Evolutionary conservation across 1,284 basidiomycete species (phyloP), one percentile per base, ranked within the genome.

Genomic region (Omphalotus olearius): DNA sequence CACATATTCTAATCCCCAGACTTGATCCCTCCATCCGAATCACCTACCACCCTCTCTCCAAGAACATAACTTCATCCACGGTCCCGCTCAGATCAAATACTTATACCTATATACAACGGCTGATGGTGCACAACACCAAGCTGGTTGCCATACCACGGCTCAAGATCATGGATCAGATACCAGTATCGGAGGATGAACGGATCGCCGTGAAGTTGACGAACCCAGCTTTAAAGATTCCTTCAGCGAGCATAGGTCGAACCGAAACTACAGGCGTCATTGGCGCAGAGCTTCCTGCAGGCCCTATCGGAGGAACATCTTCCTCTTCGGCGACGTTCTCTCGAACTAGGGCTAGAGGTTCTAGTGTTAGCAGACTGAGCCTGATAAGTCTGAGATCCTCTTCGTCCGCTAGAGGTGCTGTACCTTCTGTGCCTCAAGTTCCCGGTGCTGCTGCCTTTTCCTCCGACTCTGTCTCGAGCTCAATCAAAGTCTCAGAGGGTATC

Each of bases 401-500:
- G 40, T 18, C 16, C 3, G 28, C 30, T 25, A 50, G 28, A 23
- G 26, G 39, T 16, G 40, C 39, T 43, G 16, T 25, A n/a, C 28
- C 38, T 23, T 33, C 40, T n/a, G 17, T 42, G 26, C 28, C 26
- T 20, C 28, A 42, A 42, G 30, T 36, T 9, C 20, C 43, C 5
- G 9, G 4, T 33, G 30, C 30, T 33, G 30, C 30, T 33, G 30
- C 23, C 13, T 16, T 45, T n/a, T 23, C 43, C 25, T 23, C 23
- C 6, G 33, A 30, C 43, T 23, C 43, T 30, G 43, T 18, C 11
- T 14, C 28, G 5, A 23, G 13, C 36, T 18, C 41, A 10, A 53
- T 42, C n/a, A 33, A 7, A 33, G 56, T 62, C 7, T 50, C 41
- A 23, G 51, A 54, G 5, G 56, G 56, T 7, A 54, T 65, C 2